phyloP scores from a whole-genome alignment of 345 rosid genomes.

The Murraya koenigii region DNA sequence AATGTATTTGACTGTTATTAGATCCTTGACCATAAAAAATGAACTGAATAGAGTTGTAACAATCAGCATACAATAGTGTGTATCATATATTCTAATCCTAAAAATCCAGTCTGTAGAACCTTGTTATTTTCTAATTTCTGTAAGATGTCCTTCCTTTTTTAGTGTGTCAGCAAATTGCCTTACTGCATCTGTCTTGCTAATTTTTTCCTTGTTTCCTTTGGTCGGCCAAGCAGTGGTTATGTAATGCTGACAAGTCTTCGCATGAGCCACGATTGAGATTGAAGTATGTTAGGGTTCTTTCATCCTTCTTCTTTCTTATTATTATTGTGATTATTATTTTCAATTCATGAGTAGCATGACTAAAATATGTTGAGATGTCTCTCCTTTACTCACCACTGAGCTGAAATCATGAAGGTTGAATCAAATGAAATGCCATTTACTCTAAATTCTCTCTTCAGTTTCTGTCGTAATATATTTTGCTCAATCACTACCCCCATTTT shows the following conservation, averaged over 20 bases:
- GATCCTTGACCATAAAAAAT: neutral
- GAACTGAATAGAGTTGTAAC: neutral
- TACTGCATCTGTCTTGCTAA: neutral
- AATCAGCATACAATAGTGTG: neutral
- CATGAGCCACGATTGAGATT: constrained; percentile 85
- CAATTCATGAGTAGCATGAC: neutral
- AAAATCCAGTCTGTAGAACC: neutral
- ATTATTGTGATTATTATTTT: neutral
- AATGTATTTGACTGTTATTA: neutral
- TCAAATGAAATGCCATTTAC: neutral
- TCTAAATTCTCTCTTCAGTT: neutral
- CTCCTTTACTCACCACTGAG: neutral
- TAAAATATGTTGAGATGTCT: neutral
- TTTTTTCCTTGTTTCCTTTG: neutral
- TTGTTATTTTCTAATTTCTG: neutral
- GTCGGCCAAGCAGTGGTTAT: constrained; percentile 66
- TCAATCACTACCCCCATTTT: neutral
- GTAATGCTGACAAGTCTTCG: constrained; percentile 96
- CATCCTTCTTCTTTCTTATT: neutral
- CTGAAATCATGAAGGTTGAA: neutral
- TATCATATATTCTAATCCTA: neutral
- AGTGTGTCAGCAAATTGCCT: neutral
- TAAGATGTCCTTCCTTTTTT: neutral
- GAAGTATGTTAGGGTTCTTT: constrained; percentile 50
- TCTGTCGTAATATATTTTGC: neutral